Conservation (phyloP, 805 yeast genomes). For the Yarrowia sp. region DNA sequence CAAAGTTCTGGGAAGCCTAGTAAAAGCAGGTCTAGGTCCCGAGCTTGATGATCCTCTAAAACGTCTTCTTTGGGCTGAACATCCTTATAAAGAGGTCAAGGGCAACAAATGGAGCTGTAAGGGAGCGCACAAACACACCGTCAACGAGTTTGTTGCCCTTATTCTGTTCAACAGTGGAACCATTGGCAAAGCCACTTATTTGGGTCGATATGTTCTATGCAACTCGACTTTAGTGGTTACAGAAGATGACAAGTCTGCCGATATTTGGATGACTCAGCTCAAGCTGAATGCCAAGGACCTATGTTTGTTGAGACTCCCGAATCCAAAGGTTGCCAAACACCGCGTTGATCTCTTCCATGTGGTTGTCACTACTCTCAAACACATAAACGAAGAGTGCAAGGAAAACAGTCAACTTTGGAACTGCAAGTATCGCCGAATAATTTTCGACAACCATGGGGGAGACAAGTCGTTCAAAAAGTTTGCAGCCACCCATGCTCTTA, state of each 20-base stretch:
- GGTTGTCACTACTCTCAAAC: background rate
- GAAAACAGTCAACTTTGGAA: background rate
- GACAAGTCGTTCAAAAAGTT: background rate
- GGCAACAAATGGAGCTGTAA: background rate
- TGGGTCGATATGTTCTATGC: background rate
- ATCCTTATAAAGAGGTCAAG: background rate
- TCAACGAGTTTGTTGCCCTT: background rate
- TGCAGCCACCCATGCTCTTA: background rate
- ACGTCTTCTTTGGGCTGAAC: background rate
- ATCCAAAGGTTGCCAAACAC: background rate
- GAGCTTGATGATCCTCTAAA: background rate
- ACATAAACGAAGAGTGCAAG: background rate
- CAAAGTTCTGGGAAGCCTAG: background rate
- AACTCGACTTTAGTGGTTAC: background rate
- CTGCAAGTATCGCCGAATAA: background rate
- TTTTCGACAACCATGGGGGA: background rate
- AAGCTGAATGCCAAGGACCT: background rate
- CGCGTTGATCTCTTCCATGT: background rate
- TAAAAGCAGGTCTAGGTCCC: background rate
- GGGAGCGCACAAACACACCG: background rate
- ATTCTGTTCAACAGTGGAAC: background rate
- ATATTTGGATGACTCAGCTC: background rate
- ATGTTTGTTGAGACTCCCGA: background rate
- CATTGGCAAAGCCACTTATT: background rate
- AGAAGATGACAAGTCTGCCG: background rate